Evolutionary conservation across 805 yeast genomes (phyloP).

Genomic region (Lipomyces japonicus): DNA sequence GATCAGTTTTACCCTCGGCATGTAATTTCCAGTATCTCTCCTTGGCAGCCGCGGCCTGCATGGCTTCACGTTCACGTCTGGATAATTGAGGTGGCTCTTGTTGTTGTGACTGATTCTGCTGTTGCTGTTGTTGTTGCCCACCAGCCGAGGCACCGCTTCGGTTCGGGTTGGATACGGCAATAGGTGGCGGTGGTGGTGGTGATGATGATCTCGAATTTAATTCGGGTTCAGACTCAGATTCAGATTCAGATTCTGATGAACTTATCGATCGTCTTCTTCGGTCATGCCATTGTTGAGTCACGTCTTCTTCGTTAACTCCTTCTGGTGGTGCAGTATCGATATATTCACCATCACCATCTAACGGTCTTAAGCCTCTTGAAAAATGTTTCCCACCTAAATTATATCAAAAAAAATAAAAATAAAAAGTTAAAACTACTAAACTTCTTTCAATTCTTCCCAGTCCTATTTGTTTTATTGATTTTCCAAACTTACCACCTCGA

Average conservation of each 20-base stretch:
- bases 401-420: neutral
- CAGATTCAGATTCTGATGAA: conserved; percentile 7
- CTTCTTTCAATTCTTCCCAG: neutral
- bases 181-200: conserved; percentile 26
- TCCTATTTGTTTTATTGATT: neutral
- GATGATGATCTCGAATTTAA: conserved; percentile 6
- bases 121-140: neutral
- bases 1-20: conserved; percentile 45
- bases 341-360: conserved; percentile 4
- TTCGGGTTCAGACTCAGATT: conserved; percentile 6
- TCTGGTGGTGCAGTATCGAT: conserved; percentile 10
- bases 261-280: neutral
- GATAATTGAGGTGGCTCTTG: conserved; percentile 17
- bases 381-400: conserved; percentile 26
- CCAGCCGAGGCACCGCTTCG: conserved; percentile 1
- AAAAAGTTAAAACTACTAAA: neutral
- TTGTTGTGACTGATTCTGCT: neutral
- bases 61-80: conserved; percentile 27
- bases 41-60: conserved; percentile 28
- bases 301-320: conserved; percentile 3
- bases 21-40: conserved; percentile 28
- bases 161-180: conserved; percentile 24
- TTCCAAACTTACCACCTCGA: conserved; percentile 22
- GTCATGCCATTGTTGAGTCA: conserved; percentile 1
- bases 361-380: conserved; percentile 16